phyloP scores from a whole-genome alignment of 2,329 filamentous ascomycete species.

The Verticillium alfalfae region DNA sequence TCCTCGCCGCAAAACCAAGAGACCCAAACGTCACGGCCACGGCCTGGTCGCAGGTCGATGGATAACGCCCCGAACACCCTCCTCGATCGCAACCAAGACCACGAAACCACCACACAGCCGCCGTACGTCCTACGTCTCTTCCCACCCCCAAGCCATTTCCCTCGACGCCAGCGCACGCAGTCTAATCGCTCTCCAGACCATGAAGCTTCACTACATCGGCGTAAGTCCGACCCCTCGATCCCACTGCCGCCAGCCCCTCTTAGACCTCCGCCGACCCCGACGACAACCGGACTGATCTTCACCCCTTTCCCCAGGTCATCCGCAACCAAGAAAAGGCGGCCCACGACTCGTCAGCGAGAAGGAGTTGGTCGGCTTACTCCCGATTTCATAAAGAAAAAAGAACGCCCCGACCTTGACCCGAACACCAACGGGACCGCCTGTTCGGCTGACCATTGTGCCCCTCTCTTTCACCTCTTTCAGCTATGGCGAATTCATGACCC shows the following conservation, averaged over 20 bases:
- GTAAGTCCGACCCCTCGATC: constrained; percentile 41
- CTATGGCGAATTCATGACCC: constrained; percentile 65
- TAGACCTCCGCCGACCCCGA: not conserved
- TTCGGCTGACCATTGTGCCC: constrained; percentile 4
- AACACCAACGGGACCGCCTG: constrained; percentile 10
- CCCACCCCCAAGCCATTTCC: not conserved
- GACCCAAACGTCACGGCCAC: not conserved
- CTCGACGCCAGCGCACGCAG: not conserved
- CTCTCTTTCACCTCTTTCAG: not conserved
- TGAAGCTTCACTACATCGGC: constrained; percentile 87
- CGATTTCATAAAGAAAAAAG: constrained; percentile 78
- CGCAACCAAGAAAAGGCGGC: constrained; percentile 74
- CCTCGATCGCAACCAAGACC: not conserved
- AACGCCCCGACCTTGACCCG: constrained; percentile 6
- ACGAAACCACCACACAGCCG: not conserved
- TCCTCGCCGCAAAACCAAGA: too few relatives aligned
- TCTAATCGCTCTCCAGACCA: constrained; percentile 31
- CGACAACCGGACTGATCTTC: constrained; percentile 2
- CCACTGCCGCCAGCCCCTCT: constrained; percentile 1
- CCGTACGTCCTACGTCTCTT: not conserved
- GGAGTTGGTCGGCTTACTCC: constrained; percentile 70
- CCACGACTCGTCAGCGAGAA: constrained; percentile 71
- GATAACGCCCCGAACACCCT: not conserved
- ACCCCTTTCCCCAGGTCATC: constrained; percentile 54
- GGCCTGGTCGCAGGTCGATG: not conserved